Evolutionary conservation across 768 basidiomycete species (phyloP), one percentile per base, ranked within the genome.

Genomic region (Mycena venus): DNA sequence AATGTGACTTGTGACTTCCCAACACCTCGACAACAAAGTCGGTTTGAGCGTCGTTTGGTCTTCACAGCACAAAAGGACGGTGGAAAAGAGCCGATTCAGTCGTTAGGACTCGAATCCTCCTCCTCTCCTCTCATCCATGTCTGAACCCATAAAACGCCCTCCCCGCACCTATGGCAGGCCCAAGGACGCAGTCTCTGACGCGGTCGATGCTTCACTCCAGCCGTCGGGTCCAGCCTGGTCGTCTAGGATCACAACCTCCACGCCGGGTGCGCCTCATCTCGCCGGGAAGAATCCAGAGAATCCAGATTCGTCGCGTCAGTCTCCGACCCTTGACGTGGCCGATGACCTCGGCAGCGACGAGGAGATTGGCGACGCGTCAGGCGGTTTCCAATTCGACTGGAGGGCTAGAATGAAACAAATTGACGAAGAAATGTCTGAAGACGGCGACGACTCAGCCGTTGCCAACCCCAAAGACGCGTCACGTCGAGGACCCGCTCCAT

Each of bases 91-190:
- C n/a, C 51, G n/a, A 38, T 36, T 63, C 21, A 29, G 56, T 25
- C 29, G 4, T n/a, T 23, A 19, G 36, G 10, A 59, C 2, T 55
- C 38, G 7, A 11, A 32, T 31, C 12, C 42, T 62, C 42, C 32
- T 58, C n/a, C 55, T 60, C 32, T 21, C 34, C 31, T 19, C 38
- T n/a, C 34, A 36, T 21, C 49, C 55, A 70, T 69, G 67, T 53
- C 61, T 59, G 62, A 23, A 15, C 59, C 75, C 62, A 42, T 68
- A 44, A 76, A 76, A 70, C 71, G 68, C 56, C 38, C 68, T 61
- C 29, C 64, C 17, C 75, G 75, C 60, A 76, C 72, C 9, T 76
- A 76, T 62, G 75, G 72, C 36, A 31, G 68, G 12, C 71, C 75
- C 62, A 70, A 25, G 64, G 51, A 65, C 63, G 8, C 53, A 19